Base-by-base conservation (phyloP, 164 flowering plant species). In the Vitis cinerea region DNA sequence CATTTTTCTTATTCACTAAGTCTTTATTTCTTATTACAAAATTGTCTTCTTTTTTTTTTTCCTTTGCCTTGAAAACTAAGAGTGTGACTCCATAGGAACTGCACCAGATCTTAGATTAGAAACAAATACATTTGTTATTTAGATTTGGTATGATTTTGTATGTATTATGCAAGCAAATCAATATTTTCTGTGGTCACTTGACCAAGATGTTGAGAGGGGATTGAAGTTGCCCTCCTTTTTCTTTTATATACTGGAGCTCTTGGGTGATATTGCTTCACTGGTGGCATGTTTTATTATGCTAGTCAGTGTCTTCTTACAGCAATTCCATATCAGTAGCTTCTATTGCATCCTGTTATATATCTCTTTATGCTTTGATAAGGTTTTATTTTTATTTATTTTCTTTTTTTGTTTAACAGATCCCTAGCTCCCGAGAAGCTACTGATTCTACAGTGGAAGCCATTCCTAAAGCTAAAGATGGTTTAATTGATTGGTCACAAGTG, bases 401-500 rank as follows among this genome's bases (percentile, higher is more conserved):
- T 72, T 72, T 49, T 9, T 63, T 61, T 13, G 51, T 54, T 63
- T 65, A 53, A 70, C 83, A 94, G 98, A 83, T 94, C 67, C 95
- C 96, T 52, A 84, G 78, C 74, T 77, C 93, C 54, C 61, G 48
- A 66, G 98, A 93, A 73, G 83, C 81, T 62, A 49, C 63, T 37
- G 71, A 80, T 59, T 87, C 99, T 70, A 72, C 81, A 57, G 80
- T 78, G 53, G 75, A 71, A 73, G 75, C 82, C 49, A 88, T 93
- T 76, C 98, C 99, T 47, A 84, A 73, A 65, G 88, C 88, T 11
- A 72, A 86, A 70, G 83, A 84, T 76, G 94, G 98, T 65, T 79
- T 69, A 61, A 80, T 95, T 76, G 98, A 95, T 74, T 95, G 99
- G 98, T 90, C 98, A 51, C 87, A 91, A 77, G 98, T 90, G 74